phyloP scores from a whole-genome alignment of 192 early-diverging fungal species.

The Martensiomyces pterosporus region DNA sequence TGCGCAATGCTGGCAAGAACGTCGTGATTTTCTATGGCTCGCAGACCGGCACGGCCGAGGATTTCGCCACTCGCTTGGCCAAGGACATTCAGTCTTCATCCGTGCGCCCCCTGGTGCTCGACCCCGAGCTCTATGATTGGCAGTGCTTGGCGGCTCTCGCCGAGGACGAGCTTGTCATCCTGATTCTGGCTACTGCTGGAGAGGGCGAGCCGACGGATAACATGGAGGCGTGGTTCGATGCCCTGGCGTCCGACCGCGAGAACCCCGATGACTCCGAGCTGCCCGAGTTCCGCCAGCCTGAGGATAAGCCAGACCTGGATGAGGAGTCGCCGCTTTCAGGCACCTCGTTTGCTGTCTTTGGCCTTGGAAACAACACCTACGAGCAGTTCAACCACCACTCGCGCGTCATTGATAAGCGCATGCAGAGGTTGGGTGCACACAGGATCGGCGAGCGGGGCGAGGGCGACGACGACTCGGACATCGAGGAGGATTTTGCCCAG shows the following conservation, averaged over 20 bases:
- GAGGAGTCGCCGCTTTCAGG: slow-evolving; percentile 62
- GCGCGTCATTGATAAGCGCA: slow-evolving; percentile 61
- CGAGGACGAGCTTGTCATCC: slow-evolving; percentile 70
- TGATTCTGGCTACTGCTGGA: slow-evolving; percentile 95
- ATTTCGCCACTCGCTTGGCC: slow-evolving; percentile 86
- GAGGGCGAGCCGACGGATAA: slow-evolving; percentile 99
- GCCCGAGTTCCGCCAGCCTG: slow-evolving; percentile 54
- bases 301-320: slow-evolving; percentile 80
- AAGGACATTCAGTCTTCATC: slow-evolving; percentile 69
- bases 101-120: slow-evolving; percentile 72
- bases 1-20: slow-evolving; percentile 58
- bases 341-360: slow-evolving; percentile 46
- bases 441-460: slow-evolving; percentile 80
- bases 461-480: slow-evolving; percentile 93
- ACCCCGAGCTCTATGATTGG: slow-evolving; percentile 92
- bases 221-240: slow-evolving; percentile 89
- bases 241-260: slow-evolving; percentile 57
- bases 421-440: slow-evolving; percentile 69
- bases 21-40: slow-evolving; percentile 93
- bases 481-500: slow-evolving; percentile 94
- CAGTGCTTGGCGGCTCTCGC: slow-evolving; percentile 65
- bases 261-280: slow-evolving; percentile 63
- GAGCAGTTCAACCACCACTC: slow-evolving; percentile 79
- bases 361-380: slow-evolving; percentile 54
- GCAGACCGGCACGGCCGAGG: slow-evolving; percentile 99